Evolutionary conservation across 2,329 filamentous ascomycete species (phyloP).

Genomic region (Pseudogymnoascus sp.): DNA sequence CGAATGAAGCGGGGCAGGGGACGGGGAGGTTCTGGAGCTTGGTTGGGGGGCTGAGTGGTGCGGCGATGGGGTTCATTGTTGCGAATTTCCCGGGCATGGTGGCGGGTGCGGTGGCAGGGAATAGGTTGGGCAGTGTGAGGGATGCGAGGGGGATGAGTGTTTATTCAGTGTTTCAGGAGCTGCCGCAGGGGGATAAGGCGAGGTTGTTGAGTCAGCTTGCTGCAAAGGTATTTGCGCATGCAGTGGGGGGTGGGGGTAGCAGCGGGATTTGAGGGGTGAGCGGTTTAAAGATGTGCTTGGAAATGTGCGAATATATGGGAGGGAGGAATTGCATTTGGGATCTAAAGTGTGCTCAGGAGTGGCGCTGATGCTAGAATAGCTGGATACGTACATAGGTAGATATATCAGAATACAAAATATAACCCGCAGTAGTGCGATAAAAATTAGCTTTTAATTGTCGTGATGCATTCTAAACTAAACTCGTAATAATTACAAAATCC

Average conservation of each 20-base stretch:
- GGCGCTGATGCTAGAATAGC: background rate
- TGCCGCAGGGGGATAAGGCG: constrained; percentile 76
- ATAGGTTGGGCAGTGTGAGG: constrained; percentile 79
- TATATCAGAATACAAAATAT: background rate
- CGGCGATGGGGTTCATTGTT: constrained; percentile 87
- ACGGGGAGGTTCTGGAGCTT: constrained; percentile 80
- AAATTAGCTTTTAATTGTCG: background rate
- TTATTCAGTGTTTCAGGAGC: constrained; percentile 76
- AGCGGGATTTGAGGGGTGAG: background rate
- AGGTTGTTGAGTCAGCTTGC: constrained; percentile 77
- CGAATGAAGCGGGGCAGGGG: constrained; percentile 55
- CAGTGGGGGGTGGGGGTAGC: constrained; percentile 42
- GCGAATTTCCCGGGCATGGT: constrained; percentile 85
- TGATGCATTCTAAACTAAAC: background rate
- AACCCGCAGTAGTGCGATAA: background rate
- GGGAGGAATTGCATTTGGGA: background rate
- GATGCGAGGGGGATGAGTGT: constrained; percentile 94
- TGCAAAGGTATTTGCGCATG: constrained; percentile 76
- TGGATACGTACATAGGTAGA: background rate
- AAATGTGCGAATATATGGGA: background rate
- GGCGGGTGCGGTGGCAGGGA: constrained; percentile 87
- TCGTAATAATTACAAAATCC: background rate
- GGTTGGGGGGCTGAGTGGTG: constrained; percentile 78
- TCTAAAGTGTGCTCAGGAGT: background rate
- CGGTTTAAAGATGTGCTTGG: background rate